phyloP scores from a whole-genome alignment of 768 basidiomycete species.

The Amanita phalloides region DNA sequence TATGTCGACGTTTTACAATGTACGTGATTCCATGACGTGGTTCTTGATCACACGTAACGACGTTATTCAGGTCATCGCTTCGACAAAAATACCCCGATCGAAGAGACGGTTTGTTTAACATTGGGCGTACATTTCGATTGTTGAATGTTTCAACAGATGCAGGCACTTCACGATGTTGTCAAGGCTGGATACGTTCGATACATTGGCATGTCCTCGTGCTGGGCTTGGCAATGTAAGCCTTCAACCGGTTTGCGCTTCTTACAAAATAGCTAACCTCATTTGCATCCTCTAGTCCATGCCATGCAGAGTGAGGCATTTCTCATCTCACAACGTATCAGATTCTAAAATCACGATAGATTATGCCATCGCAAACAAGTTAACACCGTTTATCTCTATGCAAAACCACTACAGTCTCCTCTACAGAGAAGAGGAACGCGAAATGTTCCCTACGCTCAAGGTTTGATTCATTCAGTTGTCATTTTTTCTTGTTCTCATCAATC shows the following conservation, averaged over 20 bases:
- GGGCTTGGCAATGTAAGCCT: too few species aligned
- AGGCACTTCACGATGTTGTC: slow-evolving; percentile 36
- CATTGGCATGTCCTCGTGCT: too few species aligned
- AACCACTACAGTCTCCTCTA: slow-evolving; percentile 50
- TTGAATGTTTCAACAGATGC: slow-evolving; percentile 20
- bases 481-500: neutral
- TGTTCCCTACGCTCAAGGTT: slow-evolving; percentile 6
- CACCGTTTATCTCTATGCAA: slow-evolving; percentile 20
- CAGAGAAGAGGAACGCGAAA: slow-evolving; percentile 39
- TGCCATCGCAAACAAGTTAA: slow-evolving; percentile 44
- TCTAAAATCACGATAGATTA: slow-evolving; percentile 32
- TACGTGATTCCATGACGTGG: too few species aligned
- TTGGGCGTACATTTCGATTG: neutral
- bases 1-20: slow-evolving; percentile 31
- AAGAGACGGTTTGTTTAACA: slow-evolving; percentile 15
- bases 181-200: neutral
- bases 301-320: slow-evolving; percentile 16
- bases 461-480: neutral
- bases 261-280: too few species aligned
- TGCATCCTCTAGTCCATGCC: slow-evolving; percentile 9
- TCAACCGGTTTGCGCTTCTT: too few species aligned
- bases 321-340: neutral
- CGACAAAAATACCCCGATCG: slow-evolving; percentile 30
- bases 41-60: slow-evolving; percentile 10
- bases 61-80: slow-evolving; percentile 20